Evolutionary conservation across 306 rosid species (phyloP).

Genomic region (Hylodesmum podocarpum): DNA sequence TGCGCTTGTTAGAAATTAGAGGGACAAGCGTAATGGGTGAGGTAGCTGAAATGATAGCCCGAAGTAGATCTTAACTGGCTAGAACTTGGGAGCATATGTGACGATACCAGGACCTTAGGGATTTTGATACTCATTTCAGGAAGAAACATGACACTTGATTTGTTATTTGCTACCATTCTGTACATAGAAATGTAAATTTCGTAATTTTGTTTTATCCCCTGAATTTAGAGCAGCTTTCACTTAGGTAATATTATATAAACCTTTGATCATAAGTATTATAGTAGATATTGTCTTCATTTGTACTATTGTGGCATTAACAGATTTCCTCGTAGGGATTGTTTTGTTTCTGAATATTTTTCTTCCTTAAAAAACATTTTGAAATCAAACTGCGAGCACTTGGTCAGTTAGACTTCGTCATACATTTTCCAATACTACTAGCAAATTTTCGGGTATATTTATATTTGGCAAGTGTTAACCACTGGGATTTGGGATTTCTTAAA

Average conservation of each 20-base stretch:
- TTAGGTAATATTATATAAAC: background rate
- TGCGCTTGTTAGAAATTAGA: constrained; percentile 64
- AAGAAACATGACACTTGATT: constrained; percentile 7
- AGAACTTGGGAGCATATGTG: constrained; percentile 22
- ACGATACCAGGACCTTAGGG: constrained; percentile 1
- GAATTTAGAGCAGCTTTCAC: constrained; percentile 4
- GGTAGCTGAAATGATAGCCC: constrained; percentile 80
- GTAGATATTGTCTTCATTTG: background rate
- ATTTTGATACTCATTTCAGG: constrained; percentile 26
- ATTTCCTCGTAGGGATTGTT: background rate
- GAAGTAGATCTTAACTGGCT: constrained; percentile 32
- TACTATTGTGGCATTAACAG: background rate
- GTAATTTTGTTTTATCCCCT: constrained; percentile 8
- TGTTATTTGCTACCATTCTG: constrained; percentile 23
- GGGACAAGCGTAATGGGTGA: constrained; percentile 81
- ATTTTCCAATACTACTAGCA: background rate
- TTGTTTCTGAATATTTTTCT: background rate
- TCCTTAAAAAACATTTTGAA: background rate
- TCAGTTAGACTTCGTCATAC: background rate
- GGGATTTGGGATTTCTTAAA: too few relatives aligned
- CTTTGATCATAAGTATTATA: background rate
- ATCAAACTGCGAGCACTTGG: background rate
- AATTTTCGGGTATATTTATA: background rate
- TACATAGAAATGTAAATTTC: constrained; percentile 36
- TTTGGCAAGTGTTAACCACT: background rate